These are phyloP conservation scores for Aurinia saxatilis DNA, from an alignment of 345 rosid species.

Conservation along the genomic window DNA sequence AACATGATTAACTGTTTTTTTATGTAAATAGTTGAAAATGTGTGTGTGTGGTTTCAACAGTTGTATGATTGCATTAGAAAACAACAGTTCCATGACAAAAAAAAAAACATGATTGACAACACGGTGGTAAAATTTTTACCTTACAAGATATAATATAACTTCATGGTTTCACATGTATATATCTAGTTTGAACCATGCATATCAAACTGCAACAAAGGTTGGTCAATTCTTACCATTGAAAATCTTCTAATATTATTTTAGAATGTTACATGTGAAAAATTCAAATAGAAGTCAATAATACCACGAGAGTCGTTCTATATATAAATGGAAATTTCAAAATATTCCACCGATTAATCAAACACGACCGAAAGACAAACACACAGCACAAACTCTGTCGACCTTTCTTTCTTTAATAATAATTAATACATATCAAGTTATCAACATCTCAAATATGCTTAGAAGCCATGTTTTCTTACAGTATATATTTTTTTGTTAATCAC, in stretches of 20 bases:
- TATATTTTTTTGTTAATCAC: neutral
- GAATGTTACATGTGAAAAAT: constrained; percentile 3
- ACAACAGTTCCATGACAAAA: neutral
- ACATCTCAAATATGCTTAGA: neutral
- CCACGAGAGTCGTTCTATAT: constrained; percentile 1
- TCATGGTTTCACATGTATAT: neutral
- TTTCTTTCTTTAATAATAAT: neutral
- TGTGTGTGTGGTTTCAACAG: neutral
- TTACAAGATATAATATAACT: neutral
- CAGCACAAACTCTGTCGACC: neutral
- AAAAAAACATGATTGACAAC: neutral
- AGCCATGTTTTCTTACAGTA: no score
- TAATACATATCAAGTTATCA: neutral
- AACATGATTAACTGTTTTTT: neutral
- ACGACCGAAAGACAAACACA: neutral
- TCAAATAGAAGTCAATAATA: neutral
- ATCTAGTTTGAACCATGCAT: neutral
- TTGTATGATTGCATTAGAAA: neutral
- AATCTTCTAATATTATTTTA: neutral
- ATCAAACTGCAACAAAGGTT: neutral
- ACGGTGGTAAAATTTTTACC: neutral
- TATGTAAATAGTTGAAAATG: neutral
- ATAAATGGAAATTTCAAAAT: neutral
- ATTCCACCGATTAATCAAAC: constrained; percentile 3
- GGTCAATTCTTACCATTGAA: neutral